Base-by-base conservation (phyloP, 768 basidiomycete species). In the Mycena capillaripes region DNA sequence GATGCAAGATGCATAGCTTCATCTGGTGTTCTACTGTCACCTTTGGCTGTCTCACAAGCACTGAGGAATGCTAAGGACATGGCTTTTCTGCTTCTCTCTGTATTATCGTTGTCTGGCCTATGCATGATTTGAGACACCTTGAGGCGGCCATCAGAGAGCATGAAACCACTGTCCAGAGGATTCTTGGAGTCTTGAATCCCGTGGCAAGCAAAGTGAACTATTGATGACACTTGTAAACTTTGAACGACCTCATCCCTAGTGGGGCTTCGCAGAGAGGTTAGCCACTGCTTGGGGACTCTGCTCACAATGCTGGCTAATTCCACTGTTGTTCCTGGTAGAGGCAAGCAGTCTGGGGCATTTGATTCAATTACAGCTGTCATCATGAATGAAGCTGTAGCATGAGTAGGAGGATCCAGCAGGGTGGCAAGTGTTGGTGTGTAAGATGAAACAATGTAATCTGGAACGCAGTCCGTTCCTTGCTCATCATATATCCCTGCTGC, bases 21-120 rank as follows among this genome's bases (percentile, higher is more conserved):
- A 48, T 80, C 79, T 10, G 79, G 78, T 19, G n/a, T n/a, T n/a
- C 29, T 53, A 23, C 68, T 17, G 19, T 79, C 78, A 3, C 79
- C 80, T 52, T 44, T 77, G 3, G 79, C 81, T 0, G 81, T 83
- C 53, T 83, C 75, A 40, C 82, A 83, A 14, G 82, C 82, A 23
- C 78, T 78, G n/a, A 83, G 76, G 56, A 81, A 82, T 1, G 81
- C 81, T 3, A 83, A 63, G 10, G 53, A 69, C 50, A 64, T 40
- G 34, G 17, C 25, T 5, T 27, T 52, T 6, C 30, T 9, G 7
- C 23, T 23, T 23, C 4, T 23, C 6, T 63, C 46, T 4, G 1
- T 25, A 25, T 38, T 25, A 16, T 38, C n/a, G 36, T 10, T 36
- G 46, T 19, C 40, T 19, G 0, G 69, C 40, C 53, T 53, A 59